Base-by-base conservation (phyloP, 1,284 basidiomycete genomes). In the Cerioporus squamosus region DNA sequence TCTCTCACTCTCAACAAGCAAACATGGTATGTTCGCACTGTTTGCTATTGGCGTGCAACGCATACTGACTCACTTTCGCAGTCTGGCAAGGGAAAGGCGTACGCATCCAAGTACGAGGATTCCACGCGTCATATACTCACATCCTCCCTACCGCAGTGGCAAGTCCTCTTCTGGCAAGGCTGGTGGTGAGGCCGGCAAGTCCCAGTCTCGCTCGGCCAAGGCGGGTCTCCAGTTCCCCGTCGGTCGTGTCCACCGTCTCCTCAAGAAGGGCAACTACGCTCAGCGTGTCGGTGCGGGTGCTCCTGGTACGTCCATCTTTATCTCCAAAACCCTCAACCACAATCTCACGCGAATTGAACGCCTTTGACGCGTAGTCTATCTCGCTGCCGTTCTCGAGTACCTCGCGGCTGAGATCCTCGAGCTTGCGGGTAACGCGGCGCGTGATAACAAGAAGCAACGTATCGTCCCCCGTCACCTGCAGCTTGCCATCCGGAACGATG, bases 401-500 rank as follows among this genome's bases (percentile, higher is more conserved):
- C 83, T 95, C 50, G 85, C 89, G 24, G 94, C 93, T 50, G 94
- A 95, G 76, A 90, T 95, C 68, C 85, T 94, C 60, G 93, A 95
- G 78, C 81, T 95, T 54, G 92, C 93, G 51, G 93, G 93, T 57
- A 93, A 93, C 78, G 92, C 90, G 47, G 83, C 84, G 26, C 80
- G 85, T 62, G 86, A 90, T 68, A 87, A 90, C 78, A 87, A 88
- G 79, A 86, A 92, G 81, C 85, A 86, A 65, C 88, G 91, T 81
- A 87, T 95, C 70, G 87, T 91, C 26, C 93, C 93, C 59, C 86
- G 92, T 72, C 92, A 95, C 77, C 77, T 95, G 44, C 91, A 93
- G 73, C 85, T 95, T 53, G 93, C 93, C 57, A 91, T 95, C 74
- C 83, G 88, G 66, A 92, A 92, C 75, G 91, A 93, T 67, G 87